phyloP scores from a whole-genome alignment of 306 rosid species.

The Neltuma alba region DNA sequence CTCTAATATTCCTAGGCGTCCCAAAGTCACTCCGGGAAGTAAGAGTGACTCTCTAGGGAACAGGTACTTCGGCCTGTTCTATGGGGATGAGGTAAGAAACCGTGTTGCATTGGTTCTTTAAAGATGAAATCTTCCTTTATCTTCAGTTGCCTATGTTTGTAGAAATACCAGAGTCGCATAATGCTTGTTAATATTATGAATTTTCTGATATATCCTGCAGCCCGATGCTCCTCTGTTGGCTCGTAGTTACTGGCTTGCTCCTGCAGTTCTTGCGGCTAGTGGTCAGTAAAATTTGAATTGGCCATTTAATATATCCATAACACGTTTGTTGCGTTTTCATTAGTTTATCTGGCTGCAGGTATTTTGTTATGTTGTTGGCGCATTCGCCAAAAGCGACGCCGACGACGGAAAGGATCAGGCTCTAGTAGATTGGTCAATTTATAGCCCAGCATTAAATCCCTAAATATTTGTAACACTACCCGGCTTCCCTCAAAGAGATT shows the following conservation, averaged over 20 bases:
- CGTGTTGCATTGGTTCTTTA: background rate
- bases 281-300: constrained; percentile 56
- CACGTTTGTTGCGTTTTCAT: background rate
- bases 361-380: constrained; percentile 77
- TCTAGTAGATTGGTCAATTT: constrained; percentile 64
- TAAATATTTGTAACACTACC: constrained; percentile 42
- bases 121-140: background rate
- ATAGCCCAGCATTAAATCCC: constrained; percentile 44
- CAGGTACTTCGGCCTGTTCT: constrained; percentile 70
- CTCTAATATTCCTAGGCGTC: constrained; percentile 37
- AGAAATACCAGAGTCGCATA: constrained; percentile 4
- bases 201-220: constrained; percentile 53
- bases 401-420: constrained; percentile 76
- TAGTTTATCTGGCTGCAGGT: constrained; percentile 47
- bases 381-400: constrained; percentile 80
- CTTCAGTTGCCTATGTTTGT: constrained; percentile 1
- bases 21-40: constrained; percentile 33
- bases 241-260: constrained; percentile 82
- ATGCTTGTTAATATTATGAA: constrained; percentile 41
- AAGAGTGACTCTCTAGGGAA: constrained; percentile 58
- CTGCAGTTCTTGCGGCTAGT: constrained; percentile 61
- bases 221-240: constrained; percentile 70
- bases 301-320: background rate
- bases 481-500: background rate
- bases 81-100: constrained; percentile 80